Evolutionary conservation across 2,329 filamentous ascomycete species (phyloP).

Genomic region (Diaporthe ampelina): DNA sequence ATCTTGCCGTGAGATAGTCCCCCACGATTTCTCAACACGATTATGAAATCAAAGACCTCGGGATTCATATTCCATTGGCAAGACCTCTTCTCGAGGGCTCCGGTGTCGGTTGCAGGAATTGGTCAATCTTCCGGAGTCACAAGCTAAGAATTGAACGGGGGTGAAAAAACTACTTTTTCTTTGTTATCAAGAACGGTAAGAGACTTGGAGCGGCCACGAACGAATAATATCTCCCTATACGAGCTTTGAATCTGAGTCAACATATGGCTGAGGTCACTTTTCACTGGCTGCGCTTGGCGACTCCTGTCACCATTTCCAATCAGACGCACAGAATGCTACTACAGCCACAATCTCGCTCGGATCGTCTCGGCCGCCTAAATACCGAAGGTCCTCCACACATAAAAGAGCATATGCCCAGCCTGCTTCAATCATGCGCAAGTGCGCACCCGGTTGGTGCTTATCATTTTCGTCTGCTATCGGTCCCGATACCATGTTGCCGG

Average conservation of each 20-base stretch:
- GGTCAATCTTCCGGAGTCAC: background rate
- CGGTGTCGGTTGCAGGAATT: background rate
- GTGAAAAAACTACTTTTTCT: background rate
- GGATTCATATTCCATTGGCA: no score
- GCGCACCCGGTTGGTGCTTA: background rate
- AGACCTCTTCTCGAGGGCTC: no score
- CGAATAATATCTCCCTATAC: background rate
- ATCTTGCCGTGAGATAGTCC: background rate
- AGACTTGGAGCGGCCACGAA: no score
- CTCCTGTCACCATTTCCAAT: background rate
- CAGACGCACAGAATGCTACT: background rate
- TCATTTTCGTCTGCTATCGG: background rate
- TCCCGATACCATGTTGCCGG: background rate
- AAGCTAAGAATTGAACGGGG: background rate
- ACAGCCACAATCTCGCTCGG: background rate
- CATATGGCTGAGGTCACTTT: constrained; percentile 1
- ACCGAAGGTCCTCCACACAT: background rate
- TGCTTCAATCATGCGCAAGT: background rate
- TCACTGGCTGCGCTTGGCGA: background rate
- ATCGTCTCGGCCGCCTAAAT: background rate
- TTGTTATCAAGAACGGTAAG: background rate
- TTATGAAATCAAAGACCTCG: background rate
- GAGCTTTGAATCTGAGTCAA: constrained; percentile 10
- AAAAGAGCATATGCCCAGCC: background rate
- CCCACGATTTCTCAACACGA: no score